These are phyloP conservation scores for Syncephalastrum monosporum DNA, from an alignment of 371 early-diverging fungal genomes.

Conservation along the genomic window DNA sequence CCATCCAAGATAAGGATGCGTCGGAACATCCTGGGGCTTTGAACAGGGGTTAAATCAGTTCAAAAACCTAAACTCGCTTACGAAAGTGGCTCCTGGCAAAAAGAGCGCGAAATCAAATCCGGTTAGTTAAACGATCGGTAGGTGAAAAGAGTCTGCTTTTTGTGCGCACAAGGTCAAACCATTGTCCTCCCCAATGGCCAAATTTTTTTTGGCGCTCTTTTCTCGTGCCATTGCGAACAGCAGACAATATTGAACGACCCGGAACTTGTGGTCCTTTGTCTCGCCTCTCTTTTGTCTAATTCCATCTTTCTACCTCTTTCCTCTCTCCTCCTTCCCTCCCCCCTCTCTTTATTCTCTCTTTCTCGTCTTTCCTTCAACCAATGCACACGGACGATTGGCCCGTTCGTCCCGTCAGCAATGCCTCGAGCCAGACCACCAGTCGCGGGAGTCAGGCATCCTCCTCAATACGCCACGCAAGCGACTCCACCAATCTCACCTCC, in stretches of 20 bases:
- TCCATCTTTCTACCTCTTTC: constrained; percentile 2
- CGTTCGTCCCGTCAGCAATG: constrained; percentile 6
- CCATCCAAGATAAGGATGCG: too few species aligned
- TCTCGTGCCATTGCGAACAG: too few species aligned
- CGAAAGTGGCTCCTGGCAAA: too few species aligned
- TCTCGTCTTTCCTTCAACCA: constrained; percentile 7
- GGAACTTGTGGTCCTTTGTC: background rate
- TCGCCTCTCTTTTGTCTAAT: constrained; percentile 1
- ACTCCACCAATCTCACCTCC: constrained; percentile 4
- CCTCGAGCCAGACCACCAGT: constrained; percentile 18
- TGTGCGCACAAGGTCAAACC: constrained; percentile 3
- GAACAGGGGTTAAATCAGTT: too few species aligned
- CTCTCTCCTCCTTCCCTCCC: background rate
- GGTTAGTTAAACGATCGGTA: too few species aligned
- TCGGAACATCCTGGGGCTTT: too few species aligned
- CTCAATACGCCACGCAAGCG: constrained; percentile 10
- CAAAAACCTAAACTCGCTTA: too few species aligned
- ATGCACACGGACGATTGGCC: background rate
- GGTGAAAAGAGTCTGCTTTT: constrained; percentile 6
- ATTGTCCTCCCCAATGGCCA: constrained; percentile 12
- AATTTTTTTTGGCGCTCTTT: background rate
- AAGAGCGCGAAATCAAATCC: too few species aligned
- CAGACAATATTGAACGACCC: too few species aligned
- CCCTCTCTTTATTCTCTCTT: constrained; percentile 6
- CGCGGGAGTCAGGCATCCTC: constrained; percentile 4